Percentiles rank a stretch among this genome's conserved stretches.
These are phyloP conservation scores for Beauveria sp. DNA, from an alignment of 2,329 filamentous ascomycete genomes.

Conservation along the genomic window DNA sequence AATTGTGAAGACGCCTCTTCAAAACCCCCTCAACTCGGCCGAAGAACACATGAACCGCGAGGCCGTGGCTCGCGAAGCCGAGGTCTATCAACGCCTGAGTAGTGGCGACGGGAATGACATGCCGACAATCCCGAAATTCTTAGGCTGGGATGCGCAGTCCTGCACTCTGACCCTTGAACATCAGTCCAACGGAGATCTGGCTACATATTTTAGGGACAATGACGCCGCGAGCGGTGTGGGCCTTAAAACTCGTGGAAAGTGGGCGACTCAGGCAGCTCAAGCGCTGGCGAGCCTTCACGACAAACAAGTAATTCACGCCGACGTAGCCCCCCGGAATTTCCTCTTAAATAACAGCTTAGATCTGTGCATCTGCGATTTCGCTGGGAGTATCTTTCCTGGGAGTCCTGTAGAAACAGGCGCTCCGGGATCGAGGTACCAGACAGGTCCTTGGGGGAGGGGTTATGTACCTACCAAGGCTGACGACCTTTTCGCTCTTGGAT, in stretches of 20 bases:
- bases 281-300: constrained; percentile 28
- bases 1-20: constrained; percentile 17
- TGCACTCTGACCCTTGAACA: constrained; percentile 22
- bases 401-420: constrained; percentile 16
- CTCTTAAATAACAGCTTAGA: constrained; percentile 26
- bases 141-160: constrained; percentile 18
- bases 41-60: constrained; percentile 9
- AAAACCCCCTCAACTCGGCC: constrained; percentile 14
- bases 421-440: constrained; percentile 18
- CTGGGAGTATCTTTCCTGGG: constrained; percentile 24
- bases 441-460: constrained; percentile 18
- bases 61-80: constrained; percentile 17
- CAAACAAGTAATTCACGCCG: constrained; percentile 30
- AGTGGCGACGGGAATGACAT: constrained; percentile 2
- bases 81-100: constrained; percentile 19
- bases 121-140: constrained; percentile 16
- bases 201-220: constrained; percentile 16
- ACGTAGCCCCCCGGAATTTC: constrained; percentile 32
- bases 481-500: constrained; percentile 28
- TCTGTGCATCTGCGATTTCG: constrained; percentile 30
- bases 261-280: constrained; percentile 26
- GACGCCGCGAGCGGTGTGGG: background rate
- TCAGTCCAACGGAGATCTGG: constrained; percentile 20
- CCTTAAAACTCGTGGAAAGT: constrained; percentile 18
- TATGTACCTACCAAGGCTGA: constrained; percentile 17